Evolutionary conservation across 345 rosid genomes (phyloP).

Genomic region (Citrus hindsii): DNA sequence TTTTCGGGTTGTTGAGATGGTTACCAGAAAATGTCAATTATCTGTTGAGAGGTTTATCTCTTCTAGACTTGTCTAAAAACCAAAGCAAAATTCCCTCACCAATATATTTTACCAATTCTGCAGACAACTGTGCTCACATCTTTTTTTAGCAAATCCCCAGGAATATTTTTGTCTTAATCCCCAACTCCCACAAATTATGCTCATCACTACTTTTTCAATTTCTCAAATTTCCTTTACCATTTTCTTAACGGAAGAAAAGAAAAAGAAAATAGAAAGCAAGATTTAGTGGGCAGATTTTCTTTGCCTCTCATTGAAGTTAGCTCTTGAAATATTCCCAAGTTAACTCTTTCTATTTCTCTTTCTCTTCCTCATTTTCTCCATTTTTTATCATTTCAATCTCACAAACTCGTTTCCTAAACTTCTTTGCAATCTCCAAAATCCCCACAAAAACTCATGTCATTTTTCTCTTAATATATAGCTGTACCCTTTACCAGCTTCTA

Average conservation of each 20-base stretch:
- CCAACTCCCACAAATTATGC: background rate
- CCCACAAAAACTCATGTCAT: background rate
- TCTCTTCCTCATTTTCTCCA: background rate
- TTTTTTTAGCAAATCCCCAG: background rate
- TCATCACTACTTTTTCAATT: background rate
- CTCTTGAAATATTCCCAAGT: conserved; percentile 13
- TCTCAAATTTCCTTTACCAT: background rate
- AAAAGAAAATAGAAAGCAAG: background rate
- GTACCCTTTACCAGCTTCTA: background rate
- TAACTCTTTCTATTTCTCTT: background rate
- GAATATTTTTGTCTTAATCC: background rate
- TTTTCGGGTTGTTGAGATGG: conserved; percentile 16
- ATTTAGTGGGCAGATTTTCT: background rate
- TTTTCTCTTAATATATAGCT: background rate
- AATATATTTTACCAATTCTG: background rate
- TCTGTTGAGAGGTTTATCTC: conserved; percentile 8
- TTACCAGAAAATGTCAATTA: conserved; percentile 23
- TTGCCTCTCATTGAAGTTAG: conserved; percentile 17
- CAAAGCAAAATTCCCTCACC: background rate
- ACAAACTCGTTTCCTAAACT: background rate
- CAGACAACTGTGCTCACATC: background rate
- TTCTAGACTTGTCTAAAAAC: background rate
- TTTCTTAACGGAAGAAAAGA: background rate
- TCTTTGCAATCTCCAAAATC: background rate
- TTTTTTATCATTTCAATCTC: background rate